Base-by-base conservation (phyloP, 352 stramenopile genomes). In the Pythium plurisporium region DNA sequence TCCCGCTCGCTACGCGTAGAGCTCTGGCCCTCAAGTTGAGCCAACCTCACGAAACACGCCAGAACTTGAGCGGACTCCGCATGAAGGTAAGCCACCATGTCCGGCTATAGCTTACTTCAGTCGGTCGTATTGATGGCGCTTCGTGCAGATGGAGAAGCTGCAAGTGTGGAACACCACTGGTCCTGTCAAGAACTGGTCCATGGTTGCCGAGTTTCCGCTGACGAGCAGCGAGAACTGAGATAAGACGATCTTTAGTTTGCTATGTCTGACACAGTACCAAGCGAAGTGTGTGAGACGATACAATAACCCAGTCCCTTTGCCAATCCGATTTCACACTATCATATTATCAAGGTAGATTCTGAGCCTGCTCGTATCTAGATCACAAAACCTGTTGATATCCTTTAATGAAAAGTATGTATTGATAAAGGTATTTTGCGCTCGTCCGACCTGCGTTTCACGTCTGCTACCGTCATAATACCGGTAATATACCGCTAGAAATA, bases 101-200 rank as follows among this genome's bases (percentile, higher is more conserved):
- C 31, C 31, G 31, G n/a, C n/a, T n/a, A n/a, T n/a, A n/a, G n/a
- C n/a, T n/a, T n/a, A n/a, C n/a, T n/a, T n/a, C n/a, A n/a, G n/a
- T n/a, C n/a, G n/a, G n/a, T n/a, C n/a, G n/a, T n/a, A n/a, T n/a
- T n/a, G n/a, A n/a, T n/a, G n/a, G n/a, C n/a, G 22, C 4, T 55
- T 8, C 3, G 7, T 38, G 59, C 29, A 67, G 60, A 50, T 67
- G 60, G 60, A 67, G 36, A 54, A 30, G 33, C 55, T 88, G 41
- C 77, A 88, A 41, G 59, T 86, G 20, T 88, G 77, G 77, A 67
- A 67, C 27, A 88, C 77, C 7, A 61, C 72, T 0, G 71, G 71
- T 0, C 42, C 63, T 0, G 75, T 86, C 12, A 59, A 70, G 20
- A 55, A 57, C 4, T 88, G 77, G 75, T 48, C 67, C 25, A 36